Conservation (phyloP, 2,329 filamentous ascomycete species). For the Alternaria triticina region DNA sequence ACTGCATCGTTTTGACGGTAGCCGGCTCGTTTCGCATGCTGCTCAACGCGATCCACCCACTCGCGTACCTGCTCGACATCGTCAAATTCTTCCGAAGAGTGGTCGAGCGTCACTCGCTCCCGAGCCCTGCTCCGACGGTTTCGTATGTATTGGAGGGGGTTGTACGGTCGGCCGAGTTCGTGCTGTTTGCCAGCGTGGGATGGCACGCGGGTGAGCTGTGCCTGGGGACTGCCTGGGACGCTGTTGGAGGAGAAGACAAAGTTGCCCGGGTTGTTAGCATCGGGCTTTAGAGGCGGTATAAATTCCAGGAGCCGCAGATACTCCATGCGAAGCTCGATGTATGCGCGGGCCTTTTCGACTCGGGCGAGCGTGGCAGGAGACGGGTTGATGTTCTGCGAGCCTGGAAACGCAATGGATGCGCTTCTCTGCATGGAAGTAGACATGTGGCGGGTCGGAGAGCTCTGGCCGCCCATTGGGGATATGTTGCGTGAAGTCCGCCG, state of each 20-base stretch:
- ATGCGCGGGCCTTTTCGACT: slow-evolving; percentile 81
- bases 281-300: slow-evolving; percentile 73
- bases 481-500: slow-evolving; percentile 66
- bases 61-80: slow-evolving; percentile 73
- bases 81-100: slow-evolving; percentile 76
- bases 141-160: slow-evolving; percentile 89
- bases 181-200: slow-evolving; percentile 47
- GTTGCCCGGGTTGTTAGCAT: slow-evolving; percentile 51
- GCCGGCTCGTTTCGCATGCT: slow-evolving; percentile 47
- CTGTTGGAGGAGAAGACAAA: slow-evolving; percentile 48
- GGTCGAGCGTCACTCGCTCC: slow-evolving; percentile 76
- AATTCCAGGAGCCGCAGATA: slow-evolving; percentile 81
- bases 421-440: slow-evolving; percentile 34
- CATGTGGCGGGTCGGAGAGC: slow-evolving; percentile 42
- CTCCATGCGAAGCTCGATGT: slow-evolving; percentile 85
- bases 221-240: slow-evolving; percentile 50
- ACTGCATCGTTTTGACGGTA: slow-evolving; percentile 49
- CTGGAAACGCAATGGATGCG: slow-evolving; percentile 31
- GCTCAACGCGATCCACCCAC: slow-evolving; percentile 77
- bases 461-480: slow-evolving; percentile 60
- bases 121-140: slow-evolving; percentile 86
- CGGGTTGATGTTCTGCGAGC: slow-evolving; percentile 63
- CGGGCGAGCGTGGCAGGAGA: slow-evolving; percentile 81
- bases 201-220: slow-evolving; percentile 48
- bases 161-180: slow-evolving; percentile 75